Conservation (phyloP, 495 filamentous ascomycete genomes). For the Sordaria brevicollis region DNA sequence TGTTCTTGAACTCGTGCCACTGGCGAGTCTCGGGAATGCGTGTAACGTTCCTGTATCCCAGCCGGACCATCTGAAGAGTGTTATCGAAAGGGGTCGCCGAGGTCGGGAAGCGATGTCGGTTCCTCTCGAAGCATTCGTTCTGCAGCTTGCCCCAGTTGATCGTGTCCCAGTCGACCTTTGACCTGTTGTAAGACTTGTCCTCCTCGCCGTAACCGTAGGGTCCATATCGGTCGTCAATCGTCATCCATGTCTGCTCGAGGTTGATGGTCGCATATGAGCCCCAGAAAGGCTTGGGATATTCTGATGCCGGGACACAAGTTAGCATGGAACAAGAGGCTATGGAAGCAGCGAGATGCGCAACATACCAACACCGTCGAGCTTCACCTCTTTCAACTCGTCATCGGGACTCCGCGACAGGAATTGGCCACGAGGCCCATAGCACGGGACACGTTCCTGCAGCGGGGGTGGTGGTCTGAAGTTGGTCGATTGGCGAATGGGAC, state of each 20-base stretch:
- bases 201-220: constrained; percentile 23
- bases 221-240: constrained; percentile 17
- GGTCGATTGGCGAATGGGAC: constrained; percentile 3
- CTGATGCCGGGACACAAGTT: constrained; percentile 4
- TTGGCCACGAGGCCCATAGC: constrained; percentile 19
- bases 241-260: constrained; percentile 20
- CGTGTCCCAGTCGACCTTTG: constrained; percentile 60
- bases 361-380: constrained; percentile 17
- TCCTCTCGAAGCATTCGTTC: constrained; percentile 54
- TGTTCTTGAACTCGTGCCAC: constrained; percentile 21
- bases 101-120: constrained; percentile 49
- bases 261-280: constrained; percentile 22
- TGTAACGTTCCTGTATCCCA: constrained; percentile 12
- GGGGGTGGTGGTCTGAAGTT: constrained; percentile 12
- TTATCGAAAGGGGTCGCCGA: constrained; percentile 7
- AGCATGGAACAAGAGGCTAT: constrained; percentile 1
- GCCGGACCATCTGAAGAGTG: constrained; percentile 16
- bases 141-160: constrained; percentile 72
- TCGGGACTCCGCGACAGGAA: constrained; percentile 19
- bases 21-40: constrained; percentile 16
- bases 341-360: background rate
- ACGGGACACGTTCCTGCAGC: constrained; percentile 13
- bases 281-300: constrained; percentile 18
- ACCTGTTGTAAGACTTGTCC: constrained; percentile 11
- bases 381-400: constrained; percentile 15